Base-by-base conservation (phyloP, 2,329 filamentous ascomycete species). In the Chaetomium sp. region DNA sequence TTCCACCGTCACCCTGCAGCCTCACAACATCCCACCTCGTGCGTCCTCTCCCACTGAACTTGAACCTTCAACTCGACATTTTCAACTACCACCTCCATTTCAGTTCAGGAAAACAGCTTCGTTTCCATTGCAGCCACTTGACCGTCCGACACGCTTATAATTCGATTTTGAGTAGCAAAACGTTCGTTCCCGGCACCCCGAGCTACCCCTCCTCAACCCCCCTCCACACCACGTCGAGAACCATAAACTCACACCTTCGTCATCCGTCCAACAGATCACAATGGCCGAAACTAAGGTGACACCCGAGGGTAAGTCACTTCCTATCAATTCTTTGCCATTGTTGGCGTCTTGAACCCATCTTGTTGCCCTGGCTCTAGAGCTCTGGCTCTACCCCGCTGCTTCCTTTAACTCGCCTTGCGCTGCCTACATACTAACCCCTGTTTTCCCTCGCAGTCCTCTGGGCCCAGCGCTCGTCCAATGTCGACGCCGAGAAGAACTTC, bases 381-480 rank as follows among this genome's bases (percentile, higher is more conserved):
- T 56, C 27, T 27, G 2, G 19, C 8, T 4, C 21, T 38, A 42
- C 33, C 58, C 49, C 60, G 25, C 33, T 21, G 7, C 23, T 21
- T 16, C 9, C 9, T 19, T 38, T n/a, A 25, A 25, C 54, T 21
- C 16, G 9, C n/a, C 12, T 42, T 25, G 21, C 12, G 29, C 53
- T 42, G 38, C 45, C 4, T 50, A n/a, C n/a, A n/a, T n/a, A 38
- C 60, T 60, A 54, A 62, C 50, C 51, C 29, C 29, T 12, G 19
- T 42, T 21, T 57, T 0, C 21, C 38, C 2, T 38, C 54, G 65
- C 74, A 98, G 95, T 99, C 73, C 90, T 93, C 80, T 99, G 95
- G 95, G 94, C 95, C 71, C 95, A 99, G 84, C 93, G 95, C 84
- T 98, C 94, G 55, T 95, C 89, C 75, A 82, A 79, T 72, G 83